Base-by-base conservation (phyloP, 139 green algal species). In the Asterochloris erici region DNA sequence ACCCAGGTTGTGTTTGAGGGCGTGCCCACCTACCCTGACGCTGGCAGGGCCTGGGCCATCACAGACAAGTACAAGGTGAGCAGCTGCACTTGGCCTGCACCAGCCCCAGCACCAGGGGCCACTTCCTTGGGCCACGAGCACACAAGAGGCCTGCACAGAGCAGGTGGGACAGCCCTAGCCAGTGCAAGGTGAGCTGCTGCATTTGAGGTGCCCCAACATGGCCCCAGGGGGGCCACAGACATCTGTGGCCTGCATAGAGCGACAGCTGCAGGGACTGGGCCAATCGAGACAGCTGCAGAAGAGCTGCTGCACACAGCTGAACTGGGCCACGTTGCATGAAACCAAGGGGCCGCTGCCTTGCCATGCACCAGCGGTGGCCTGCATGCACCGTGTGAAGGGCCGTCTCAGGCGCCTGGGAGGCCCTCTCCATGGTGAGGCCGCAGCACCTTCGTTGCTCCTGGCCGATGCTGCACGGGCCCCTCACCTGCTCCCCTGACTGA, bases 1-100 rank as follows among this genome's bases (percentile, higher is more conserved):
- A 92, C 89, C 23, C 74, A 90, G 61, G 84, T 99, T 29, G 83
- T 99, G 68, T 99, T 99, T 90, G 96, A 98, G 87, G 96, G 96
- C n/a, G 91, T 98, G 68, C 96, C 96, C 69, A 96, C 94, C 29
- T 94, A 96, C 83, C 94, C 95, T n/a, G 92, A 96, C 38, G 90
- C 96, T 12, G 94, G 92, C 19, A 91, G 97, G 62, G 97, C 90
- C 89, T 99, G 97, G 97, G 92, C 95, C 28, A 90, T 98, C 6
- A 83, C 95, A 16, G 93, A 97, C 68, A 96, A 97, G 87, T 95
- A 95, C 89, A 86, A 92, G 27, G 93, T 96, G 24, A 83, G 79
- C 26, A 9, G 13, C 66, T 71, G 17, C 17, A 38, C 79, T 6
- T 54, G 38, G 6, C 4, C 4, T 54, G 38, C 38, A 54, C 38